A percentile compares a stretch with the other conserved stretches of the same genome.
Evolutionary conservation across 2,329 filamentous ascomycete species (phyloP).

Genomic region (Fusarium domesticum): DNA sequence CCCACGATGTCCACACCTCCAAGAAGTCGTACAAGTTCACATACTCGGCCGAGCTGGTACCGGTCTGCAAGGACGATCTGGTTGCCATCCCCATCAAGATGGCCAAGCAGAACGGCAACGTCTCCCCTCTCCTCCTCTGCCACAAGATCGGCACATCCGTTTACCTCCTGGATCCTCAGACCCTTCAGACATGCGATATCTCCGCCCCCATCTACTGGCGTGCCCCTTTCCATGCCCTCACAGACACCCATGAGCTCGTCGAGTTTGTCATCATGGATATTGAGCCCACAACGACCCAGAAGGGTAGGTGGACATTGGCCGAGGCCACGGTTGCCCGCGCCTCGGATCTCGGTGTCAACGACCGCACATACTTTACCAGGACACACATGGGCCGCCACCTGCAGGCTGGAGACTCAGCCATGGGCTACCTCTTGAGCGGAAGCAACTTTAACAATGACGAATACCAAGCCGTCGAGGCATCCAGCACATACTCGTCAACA

Average conservation of each 20-base stretch:
- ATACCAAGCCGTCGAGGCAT: conserved; percentile 78
- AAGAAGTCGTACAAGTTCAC: conserved; percentile 94
- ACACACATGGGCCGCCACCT: conserved; percentile 87
- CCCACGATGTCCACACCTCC: conserved; percentile 85
- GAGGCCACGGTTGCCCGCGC: conserved; percentile 87
- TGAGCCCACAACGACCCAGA: conserved; percentile 70
- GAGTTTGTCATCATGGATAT: conserved; percentile 97
- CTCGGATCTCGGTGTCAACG: conserved; percentile 80
- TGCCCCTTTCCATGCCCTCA: conserved; percentile 76
- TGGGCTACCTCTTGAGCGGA: conserved; percentile 89
- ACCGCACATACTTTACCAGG: conserved; percentile 82
- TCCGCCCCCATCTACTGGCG: conserved; percentile 85
- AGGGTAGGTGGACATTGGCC: conserved; percentile 78
- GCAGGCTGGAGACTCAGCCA: conserved; percentile 83
- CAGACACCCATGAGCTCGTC: conserved; percentile 78
- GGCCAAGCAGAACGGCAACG: conserved; percentile 84
- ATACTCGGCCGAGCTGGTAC: conserved; percentile 83
- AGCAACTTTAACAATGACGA: conserved; percentile 90
- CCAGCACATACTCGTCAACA: conserved; percentile 68
- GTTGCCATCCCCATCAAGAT: conserved; percentile 89
- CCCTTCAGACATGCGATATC: conserved; percentile 86
- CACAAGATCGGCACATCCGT: conserved; percentile 84
- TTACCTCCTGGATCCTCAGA: conserved; percentile 85
- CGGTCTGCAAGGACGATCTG: conserved; percentile 95
- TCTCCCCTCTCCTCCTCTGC: conserved; percentile 81